phyloP scores from a whole-genome alignment of 345 rosid species.

The Populus davidiana region DNA sequence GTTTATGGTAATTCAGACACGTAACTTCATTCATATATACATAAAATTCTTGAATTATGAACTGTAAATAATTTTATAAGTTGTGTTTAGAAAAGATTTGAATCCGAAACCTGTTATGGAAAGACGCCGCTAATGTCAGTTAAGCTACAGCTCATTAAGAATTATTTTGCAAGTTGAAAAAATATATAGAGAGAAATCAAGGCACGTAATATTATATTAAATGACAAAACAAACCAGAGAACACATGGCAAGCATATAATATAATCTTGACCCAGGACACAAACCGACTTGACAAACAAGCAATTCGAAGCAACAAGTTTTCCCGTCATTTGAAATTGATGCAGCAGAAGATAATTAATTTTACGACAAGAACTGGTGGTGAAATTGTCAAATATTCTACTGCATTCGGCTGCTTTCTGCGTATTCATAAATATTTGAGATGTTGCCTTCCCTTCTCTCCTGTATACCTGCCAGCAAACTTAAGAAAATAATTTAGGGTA shows the following conservation, averaged over 20 bases:
- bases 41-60: not conserved
- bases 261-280: not conserved
- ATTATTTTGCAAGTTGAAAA: too few relatives aligned
- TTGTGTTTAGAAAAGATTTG: too few relatives aligned
- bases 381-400: not conserved
- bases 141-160: too few relatives aligned
- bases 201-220: not conserved
- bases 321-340: not conserved
- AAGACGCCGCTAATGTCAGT: too few relatives aligned
- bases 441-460: not conserved
- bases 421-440: not conserved
- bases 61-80: not conserved
- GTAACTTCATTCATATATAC: not conserved
- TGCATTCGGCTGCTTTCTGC: not conserved
- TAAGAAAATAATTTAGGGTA: too few relatives aligned
- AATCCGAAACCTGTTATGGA: too few relatives aligned
- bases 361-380: not conserved
- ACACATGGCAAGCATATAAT: too few relatives aligned
- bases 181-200: too few relatives aligned
- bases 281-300: not conserved
- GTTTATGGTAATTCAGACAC: not conserved
- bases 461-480: too few relatives aligned
- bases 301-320: not conserved
- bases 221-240: not conserved
- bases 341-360: not conserved